phyloP scores from a whole-genome alignment of 495 filamentous ascomycete species.

The Lasiosphaeriaceae sp. region DNA sequence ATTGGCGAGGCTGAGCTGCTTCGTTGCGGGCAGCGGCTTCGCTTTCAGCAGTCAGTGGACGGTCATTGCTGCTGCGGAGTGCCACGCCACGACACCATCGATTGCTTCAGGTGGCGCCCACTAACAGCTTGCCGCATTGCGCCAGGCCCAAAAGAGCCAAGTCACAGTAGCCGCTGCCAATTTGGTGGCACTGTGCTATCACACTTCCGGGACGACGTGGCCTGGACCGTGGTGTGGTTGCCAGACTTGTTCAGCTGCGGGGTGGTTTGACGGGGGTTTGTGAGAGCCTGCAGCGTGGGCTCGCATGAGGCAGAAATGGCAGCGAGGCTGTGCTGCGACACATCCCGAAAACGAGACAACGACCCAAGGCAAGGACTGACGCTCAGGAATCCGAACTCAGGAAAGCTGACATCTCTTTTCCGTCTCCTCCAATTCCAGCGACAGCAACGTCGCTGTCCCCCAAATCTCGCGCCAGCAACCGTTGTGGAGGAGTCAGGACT shows the following conservation, averaged over 20 bases:
- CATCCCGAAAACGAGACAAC: too few relatives aligned
- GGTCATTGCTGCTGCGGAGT: background rate
- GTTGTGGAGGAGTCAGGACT: too few relatives aligned
- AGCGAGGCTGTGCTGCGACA: constrained; percentile 2
- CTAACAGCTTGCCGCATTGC: background rate
- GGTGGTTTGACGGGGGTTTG: background rate
- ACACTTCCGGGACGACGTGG: background rate
- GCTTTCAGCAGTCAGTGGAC: background rate
- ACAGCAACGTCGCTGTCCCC: too few relatives aligned
- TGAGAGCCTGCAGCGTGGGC: constrained; percentile 1
- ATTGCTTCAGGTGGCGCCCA: background rate
- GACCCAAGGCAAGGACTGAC: background rate
- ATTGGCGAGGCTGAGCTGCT: constrained; percentile 1
- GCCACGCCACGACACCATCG: background rate
- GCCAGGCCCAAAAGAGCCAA: background rate
- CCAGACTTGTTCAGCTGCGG: constrained; percentile 6
- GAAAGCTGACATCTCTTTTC: too few relatives aligned
- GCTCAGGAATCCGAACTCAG: background rate
- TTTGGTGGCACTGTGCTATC: constrained; percentile 9
- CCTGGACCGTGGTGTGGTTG: background rate
- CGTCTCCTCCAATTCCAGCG: too few relatives aligned
- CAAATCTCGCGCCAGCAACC: too few relatives aligned
- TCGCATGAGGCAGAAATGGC: constrained; percentile 2
- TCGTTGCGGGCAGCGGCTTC: background rate
- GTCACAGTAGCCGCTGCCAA: background rate